Base-by-base conservation (phyloP, 2,329 filamentous ascomycete species). In the Emericellopsis cladophorae region DNA sequence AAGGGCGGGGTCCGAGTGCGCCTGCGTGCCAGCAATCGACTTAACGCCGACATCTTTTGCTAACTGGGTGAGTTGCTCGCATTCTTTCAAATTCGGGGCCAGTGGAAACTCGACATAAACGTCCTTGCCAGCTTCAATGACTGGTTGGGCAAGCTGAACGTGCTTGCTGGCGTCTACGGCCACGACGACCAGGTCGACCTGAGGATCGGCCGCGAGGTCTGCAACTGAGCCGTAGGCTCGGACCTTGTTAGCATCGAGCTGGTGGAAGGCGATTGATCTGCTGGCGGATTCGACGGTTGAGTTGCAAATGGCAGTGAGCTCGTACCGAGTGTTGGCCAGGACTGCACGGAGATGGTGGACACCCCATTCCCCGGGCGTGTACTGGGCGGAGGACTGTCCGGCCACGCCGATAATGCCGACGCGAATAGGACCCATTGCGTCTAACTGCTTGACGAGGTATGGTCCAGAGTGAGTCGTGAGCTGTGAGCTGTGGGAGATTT, bases 51-150 rank as follows among this genome's bases (percentile, higher is more conserved):
- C 54, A 22, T 54, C 39, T 4, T 47, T 46, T 0, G 57, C 61
- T 5, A 61, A 37, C 1, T 47, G 48, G 3, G 55, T 53, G 45
- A 74, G 51, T 41, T 66, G 60, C 15, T 51, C 46, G 0, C 61
- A 64, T 1, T 60, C 49, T 4, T 47, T 43, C 4, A 56, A 47
- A 40, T 63, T 60, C 14, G 61, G 49, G 1, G 64, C 65, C 1
- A 75, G 57, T 5, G 70, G 72, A 65, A 70, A 76, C 53, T 76
- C 72, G 11, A 73, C 59, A 44, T 59, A 75, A 0, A 70, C 60
- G 1, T 59, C 51, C 51, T 74, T 74, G 7, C 68, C 70, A 0
- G 65, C 63, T 7, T 54, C 49, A 1, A 77, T 44, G 3, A 61
- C 65, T 0, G 70, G 65, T 5, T 68, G 70, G 0, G 65, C 63